Evolutionary conservation across 805 yeast genomes (phyloP), one percentile per base, ranked within the genome.

Genomic region (Metschnikowia bowlesiae): DNA sequence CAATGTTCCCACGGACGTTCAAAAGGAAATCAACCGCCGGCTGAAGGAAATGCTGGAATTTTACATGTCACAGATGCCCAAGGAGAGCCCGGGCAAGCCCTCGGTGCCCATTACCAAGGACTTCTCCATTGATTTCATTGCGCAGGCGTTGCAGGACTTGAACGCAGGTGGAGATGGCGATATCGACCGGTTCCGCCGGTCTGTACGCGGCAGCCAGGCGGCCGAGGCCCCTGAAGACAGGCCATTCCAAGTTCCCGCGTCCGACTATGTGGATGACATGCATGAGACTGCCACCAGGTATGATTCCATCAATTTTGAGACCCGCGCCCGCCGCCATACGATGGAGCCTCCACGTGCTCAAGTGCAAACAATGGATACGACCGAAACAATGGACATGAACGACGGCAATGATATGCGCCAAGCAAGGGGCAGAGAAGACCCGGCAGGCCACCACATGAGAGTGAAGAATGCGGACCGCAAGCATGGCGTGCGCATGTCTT

Each of bases 81-180:
- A 68, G 3, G 64, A 65, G 48, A 72, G 69, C 36, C 57, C 68
- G 9, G 63, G 68, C n/a, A 47, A 33, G 34, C 46, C 46, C n/a
- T 29, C 40, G 26, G 66, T 70, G 30, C 76, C 76, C 8, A 63
- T 73, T 8, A 61, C 65, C 48, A 72, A 73, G 50, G 78, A 74
- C 51, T 74, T 74, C 52, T 71, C 76, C 2, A 69, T 74, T 31
- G 78, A 74, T 50, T 74, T 69, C 50, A 74, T 74, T 28, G 77
- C 78, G 11, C 72, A 73, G 49, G 78, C 77, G 1, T 59, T 74
- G 33, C 77, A 74, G 53, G 78, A 74, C 56, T 66, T 74, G 54
- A 72, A 73, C 50, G 58, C 66, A 1, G 78, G 78, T 10, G 78
- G 78, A 6, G 63, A 74, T 49, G 78, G 78, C 9, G 77, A 74